Base-by-base conservation (phyloP, 257 asterid species). In the Phtheirospermum japonicum region DNA sequence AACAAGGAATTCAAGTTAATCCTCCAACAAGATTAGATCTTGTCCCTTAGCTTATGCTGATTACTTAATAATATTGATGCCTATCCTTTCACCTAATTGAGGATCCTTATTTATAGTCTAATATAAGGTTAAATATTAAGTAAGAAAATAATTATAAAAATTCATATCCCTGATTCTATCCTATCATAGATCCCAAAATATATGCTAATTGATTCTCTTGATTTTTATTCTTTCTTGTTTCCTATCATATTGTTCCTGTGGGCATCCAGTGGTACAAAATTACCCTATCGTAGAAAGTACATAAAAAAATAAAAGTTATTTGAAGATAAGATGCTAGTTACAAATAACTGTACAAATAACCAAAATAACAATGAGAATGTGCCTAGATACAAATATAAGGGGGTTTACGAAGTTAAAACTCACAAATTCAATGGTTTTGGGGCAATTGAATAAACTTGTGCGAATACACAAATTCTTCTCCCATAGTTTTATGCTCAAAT, bases 291-390 rank as follows among this genome's bases (percentile, higher is more conserved):
- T 14, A 7, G 7, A 23, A 4, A 58, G 51, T 12, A 0, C 59
- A 70, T n/a, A 31, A 6, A 28, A 32, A 54, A 60, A 11, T 23
- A 16, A 23, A 16, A 31, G 66, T 14, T 18, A 55, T 23, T n/a
- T n/a, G n/a, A n/a, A n/a, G n/a, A 43, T 23, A 19, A 13, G 52
- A 52, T n/a, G 2, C 34, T 8, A 51, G 19, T 69, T 30, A 39
- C 52, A 11, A 36, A 30, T 37, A 60, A 55, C 36, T 51, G 14
- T 9, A 51, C 14, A 9, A 50, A 50, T 9, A 0, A 14, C 49
- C 14, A 42, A n/a, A 42, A 42, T 14, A 49, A 12, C 51, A 13
- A 50, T 2, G 9, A 19, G 18, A 30, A 51, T 30, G 26, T 58
- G 51, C 40, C 52, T 9, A 43, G 39, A n/a, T n/a, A 34, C 37